A percentile compares a stretch with the other conserved stretches of the same genome.
phyloP scores from a whole-genome alignment of 257 asterid genomes.

The Cinchona pubescens region DNA sequence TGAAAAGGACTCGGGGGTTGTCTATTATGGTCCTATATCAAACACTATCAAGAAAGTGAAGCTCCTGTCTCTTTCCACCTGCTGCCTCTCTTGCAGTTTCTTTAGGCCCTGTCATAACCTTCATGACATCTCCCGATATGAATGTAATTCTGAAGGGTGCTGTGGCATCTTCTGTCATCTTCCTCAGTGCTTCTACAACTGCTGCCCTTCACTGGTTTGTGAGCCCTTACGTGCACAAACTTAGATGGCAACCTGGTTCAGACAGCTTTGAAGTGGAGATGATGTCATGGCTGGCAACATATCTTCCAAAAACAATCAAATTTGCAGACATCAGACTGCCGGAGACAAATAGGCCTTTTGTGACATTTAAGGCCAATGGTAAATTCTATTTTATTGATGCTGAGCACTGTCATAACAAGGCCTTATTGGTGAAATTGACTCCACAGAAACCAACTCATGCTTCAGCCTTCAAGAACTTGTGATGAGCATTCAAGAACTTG shows the following conservation, averaged over 20 bases:
- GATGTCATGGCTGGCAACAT: conserved; percentile 92
- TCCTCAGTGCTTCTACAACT: conserved; percentile 85
- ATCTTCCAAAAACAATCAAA: conserved; percentile 54
- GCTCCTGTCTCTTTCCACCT: conserved; percentile 91
- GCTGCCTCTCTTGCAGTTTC: conserved; percentile 94
- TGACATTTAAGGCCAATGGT: conserved; percentile 73
- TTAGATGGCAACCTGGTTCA: conserved; percentile 94
- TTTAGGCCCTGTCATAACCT: conserved; percentile 86
- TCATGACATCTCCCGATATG: conserved; percentile 81
- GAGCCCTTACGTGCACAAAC: conserved; percentile 87
- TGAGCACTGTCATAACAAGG: conserved; percentile 86
- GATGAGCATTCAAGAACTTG: conserved; percentile 56
- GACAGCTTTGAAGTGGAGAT: conserved; percentile 89
- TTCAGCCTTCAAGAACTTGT: conserved; percentile 75
- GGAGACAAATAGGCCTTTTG: conserved; percentile 79
- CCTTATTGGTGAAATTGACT: conserved; percentile 71
- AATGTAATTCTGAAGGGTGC: conserved; percentile 87
- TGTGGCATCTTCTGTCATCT: conserved; percentile 81
- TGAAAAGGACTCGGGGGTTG: conserved; percentile 48
- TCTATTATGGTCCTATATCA: conserved; percentile 84
- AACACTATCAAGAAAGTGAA: conserved; percentile 84
- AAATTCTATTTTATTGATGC: conserved; percentile 69
- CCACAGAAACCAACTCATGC: conserved; percentile 56
- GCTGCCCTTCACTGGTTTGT: conserved; percentile 94
- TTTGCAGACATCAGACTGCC: conserved; percentile 79